Base-by-base conservation (phyloP, 306 rosid species). In the Trifolium fragiferum region DNA sequence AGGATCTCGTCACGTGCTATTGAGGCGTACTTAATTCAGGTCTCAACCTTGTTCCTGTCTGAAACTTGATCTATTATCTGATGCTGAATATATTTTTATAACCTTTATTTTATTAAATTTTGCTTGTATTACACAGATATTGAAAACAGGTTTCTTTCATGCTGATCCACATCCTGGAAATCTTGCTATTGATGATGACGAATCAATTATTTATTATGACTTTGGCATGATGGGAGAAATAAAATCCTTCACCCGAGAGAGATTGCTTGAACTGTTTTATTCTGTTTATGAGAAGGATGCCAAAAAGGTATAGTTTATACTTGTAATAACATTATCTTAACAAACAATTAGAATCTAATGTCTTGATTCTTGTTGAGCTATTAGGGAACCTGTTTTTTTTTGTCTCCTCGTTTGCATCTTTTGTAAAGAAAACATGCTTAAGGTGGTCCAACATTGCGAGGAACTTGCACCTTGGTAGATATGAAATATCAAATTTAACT, bases 121-220 rank as follows among this genome's bases (percentile, higher is more conserved):
- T 70, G 40, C 25, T 66, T 20, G 62, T 77, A 54, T 55, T 83
- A 19, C 90, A 93, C 90, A 93, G 98, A 89, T 93, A 76, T 81
- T 93, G 67, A 93, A 71, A 87, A 91, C 98, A 0, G 98, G 98
- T 57, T 93, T 93, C 89, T 93, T 93, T 75, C 98, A 93, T 67
- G 98, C 98, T 4, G 98, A 93, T 82, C 98, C 98, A 69, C 97
- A 91, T 85, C 98, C 97, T 55, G 97, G 97, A 86, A 93, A 93
- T 82, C 96, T 89, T 41, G 97, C 97, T 18, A 71, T 93, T 7
- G 98, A 93, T 70, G 83, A 82, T 66, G 96, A 93, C 65, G 92
- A 91, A 85, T 68, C 93, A 38, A 76, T 93, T 60, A 93, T 93
- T 76, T 91, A 91, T 77, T 93, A 93, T 76, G 98, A 93, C 85